Evolutionary conservation across 805 yeast species (phyloP).

Genomic region (Myxozyma neotropica): DNA sequence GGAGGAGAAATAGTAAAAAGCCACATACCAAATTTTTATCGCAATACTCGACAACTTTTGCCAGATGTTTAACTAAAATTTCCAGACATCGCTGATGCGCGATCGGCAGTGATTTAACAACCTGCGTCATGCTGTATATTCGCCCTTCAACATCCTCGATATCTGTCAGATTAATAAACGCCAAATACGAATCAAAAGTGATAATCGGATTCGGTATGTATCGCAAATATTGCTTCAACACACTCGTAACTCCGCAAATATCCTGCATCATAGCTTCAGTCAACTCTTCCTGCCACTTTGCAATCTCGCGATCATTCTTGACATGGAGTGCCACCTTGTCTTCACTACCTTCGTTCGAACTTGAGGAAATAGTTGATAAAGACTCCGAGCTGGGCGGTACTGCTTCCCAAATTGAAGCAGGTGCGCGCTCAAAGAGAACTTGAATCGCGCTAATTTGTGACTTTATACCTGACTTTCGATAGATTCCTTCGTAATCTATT

Average conservation of each 20-base stretch:
- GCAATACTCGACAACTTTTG: slow-evolving; percentile 56
- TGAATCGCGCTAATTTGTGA: slow-evolving; percentile 59
- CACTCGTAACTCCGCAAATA: slow-evolving; percentile 82
- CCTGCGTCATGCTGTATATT: slow-evolving; percentile 38
- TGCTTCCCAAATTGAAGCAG: neutral
- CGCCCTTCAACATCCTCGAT: slow-evolving; percentile 32
- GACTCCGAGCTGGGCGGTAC: slow-evolving; percentile 4
- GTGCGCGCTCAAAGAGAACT: slow-evolving; percentile 43
- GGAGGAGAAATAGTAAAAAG: neutral
- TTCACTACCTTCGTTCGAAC: slow-evolving; percentile 36
- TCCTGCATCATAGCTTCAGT: slow-evolving; percentile 56
- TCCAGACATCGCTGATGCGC: slow-evolving; percentile 66
- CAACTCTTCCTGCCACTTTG: slow-evolving; percentile 33
- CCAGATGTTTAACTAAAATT: slow-evolving; percentile 64
- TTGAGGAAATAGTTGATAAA: neutral
- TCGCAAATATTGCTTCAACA: slow-evolving; percentile 83
- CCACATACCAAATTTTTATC: slow-evolving; percentile 53
- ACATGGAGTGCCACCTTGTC: slow-evolving; percentile 39
- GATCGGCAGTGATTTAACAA: slow-evolving; percentile 59
- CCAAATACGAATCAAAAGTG: slow-evolving; percentile 67
- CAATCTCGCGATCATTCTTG: neutral
- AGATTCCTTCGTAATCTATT: slow-evolving; percentile 79
- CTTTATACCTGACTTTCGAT: slow-evolving; percentile 84
- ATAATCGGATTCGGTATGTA: slow-evolving; percentile 84
- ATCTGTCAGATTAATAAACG: slow-evolving; percentile 54